Conservation (phyloP, 2,329 filamentous ascomycete genomes). For the Ilyonectria robusta region DNA sequence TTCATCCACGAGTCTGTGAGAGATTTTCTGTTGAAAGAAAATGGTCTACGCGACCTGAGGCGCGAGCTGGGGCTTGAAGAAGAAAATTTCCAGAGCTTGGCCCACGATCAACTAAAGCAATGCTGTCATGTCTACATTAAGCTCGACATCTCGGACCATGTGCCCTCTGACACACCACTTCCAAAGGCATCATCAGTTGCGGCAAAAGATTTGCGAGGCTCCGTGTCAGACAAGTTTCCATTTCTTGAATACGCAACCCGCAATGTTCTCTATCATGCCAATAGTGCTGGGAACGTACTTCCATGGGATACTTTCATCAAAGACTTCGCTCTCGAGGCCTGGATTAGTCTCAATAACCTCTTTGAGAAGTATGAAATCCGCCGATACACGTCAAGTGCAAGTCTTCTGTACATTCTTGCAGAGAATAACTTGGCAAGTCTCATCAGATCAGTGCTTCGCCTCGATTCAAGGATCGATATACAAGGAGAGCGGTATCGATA, state of each 20-base stretch:
- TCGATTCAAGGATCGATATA: conserved; percentile 1
- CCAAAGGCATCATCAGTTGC: background rate
- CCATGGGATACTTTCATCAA: background rate
- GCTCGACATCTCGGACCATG: background rate
- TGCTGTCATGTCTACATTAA: conserved; percentile 17
- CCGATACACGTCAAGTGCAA: background rate
- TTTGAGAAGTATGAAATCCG: conserved; percentile 10
- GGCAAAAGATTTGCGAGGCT: background rate
- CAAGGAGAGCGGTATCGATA: conserved; percentile 17
- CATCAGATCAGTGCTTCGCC: background rate
- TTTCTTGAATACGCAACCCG: conserved; percentile 32
- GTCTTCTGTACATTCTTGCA: conserved; percentile 30
- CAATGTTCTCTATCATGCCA: conserved; percentile 32
- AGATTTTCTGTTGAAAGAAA: conserved; percentile 59
- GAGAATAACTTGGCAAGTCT: background rate
- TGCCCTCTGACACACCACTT: background rate
- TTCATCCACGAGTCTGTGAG: conserved; percentile 66
- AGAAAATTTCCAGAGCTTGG: background rate
- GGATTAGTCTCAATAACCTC: conserved; percentile 15
- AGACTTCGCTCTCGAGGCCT: background rate
- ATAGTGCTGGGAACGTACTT: conserved; percentile 5
- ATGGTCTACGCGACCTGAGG: conserved; percentile 44
- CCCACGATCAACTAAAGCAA: conserved; percentile 26
- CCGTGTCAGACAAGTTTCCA: conserved; percentile 11
- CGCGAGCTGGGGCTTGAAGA: background rate